Evolutionary conservation across 768 basidiomycete species (phyloP).

Genomic region (Russula sp.): DNA sequence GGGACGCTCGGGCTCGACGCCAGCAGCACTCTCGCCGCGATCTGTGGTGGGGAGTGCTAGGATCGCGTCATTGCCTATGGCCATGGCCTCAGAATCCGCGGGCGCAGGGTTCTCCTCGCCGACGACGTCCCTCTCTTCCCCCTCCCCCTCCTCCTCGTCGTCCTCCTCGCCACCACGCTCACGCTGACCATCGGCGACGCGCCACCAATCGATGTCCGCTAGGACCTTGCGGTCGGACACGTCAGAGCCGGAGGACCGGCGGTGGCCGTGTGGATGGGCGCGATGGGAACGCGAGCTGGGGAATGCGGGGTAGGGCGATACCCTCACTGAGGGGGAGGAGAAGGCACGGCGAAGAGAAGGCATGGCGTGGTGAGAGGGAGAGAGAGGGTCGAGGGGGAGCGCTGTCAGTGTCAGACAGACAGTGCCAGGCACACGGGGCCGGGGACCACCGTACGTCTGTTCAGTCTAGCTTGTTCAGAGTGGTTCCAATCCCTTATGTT

Average conservation of each 20-base stretch:
- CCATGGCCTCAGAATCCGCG: background rate
- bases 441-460: background rate
- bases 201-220: conserved; percentile 89
- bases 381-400: conserved; percentile 36
- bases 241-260: conserved; percentile 70
- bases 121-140: conserved; percentile 29
- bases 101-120: conserved; percentile 17
- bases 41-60: conserved; percentile 30
- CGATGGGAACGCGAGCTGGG: conserved; percentile 37
- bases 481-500: background rate
- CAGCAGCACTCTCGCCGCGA: conserved; percentile 33
- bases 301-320: conserved; percentile 57
- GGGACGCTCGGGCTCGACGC: conserved; percentile 41
- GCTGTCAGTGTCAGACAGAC: conserved; percentile 8
- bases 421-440: conserved; percentile 11
- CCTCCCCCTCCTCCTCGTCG: conserved; percentile 32
- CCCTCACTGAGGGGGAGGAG: conserved; percentile 67
- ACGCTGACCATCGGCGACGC: conserved; percentile 69
- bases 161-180: conserved; percentile 46
- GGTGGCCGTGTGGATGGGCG: conserved; percentile 37
- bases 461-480: background rate
- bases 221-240: conserved; percentile 64
- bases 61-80: background rate
- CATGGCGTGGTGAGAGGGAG: conserved; percentile 44
- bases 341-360: conserved; percentile 79